A percentile compares a stretch with the other conserved stretches of the same genome.
Evolutionary conservation across 2,329 filamentous ascomycete genomes (phyloP).

Genomic region (Aspergillus persii): DNA sequence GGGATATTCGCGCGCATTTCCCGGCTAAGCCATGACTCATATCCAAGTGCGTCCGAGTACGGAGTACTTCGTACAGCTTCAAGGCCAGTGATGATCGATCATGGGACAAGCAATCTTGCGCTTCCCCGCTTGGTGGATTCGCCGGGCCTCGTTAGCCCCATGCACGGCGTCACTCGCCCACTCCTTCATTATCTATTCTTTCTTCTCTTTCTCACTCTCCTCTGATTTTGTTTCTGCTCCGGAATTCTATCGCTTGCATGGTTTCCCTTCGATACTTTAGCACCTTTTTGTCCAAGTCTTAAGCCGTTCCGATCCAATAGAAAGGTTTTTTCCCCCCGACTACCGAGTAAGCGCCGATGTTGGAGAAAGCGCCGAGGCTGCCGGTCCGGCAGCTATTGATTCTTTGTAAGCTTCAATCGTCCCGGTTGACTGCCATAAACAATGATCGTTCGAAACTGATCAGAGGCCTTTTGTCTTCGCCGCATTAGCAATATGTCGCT

Average conservation of each 20-base stretch:
- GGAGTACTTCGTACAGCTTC: background rate
- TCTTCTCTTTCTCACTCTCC: background rate
- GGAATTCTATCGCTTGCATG: background rate
- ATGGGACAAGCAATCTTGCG: background rate
- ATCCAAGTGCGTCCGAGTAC: background rate
- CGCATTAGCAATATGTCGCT: constrained; percentile 67
- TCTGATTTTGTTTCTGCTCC: background rate
- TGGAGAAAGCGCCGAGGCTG: constrained; percentile 56
- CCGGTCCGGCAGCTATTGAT: constrained; percentile 75
- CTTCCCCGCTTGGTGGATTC: background rate
- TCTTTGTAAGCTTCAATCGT: constrained; percentile 56
- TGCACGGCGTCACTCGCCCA: background rate
- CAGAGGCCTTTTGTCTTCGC: no score
- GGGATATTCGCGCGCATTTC: background rate
- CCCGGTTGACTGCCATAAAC: background rate
- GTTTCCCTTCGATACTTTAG: background rate
- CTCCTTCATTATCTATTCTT: background rate
- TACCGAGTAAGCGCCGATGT: constrained; percentile 11
- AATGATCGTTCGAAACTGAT: background rate
- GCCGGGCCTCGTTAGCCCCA: background rate
- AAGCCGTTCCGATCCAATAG: background rate
- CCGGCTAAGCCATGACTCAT: background rate
- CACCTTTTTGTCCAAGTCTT: background rate
- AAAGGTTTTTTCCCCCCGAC: background rate
- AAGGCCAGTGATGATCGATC: background rate